phyloP scores from a whole-genome alignment of 2,329 filamentous ascomycete genomes.

The Xylaria sp. region DNA sequence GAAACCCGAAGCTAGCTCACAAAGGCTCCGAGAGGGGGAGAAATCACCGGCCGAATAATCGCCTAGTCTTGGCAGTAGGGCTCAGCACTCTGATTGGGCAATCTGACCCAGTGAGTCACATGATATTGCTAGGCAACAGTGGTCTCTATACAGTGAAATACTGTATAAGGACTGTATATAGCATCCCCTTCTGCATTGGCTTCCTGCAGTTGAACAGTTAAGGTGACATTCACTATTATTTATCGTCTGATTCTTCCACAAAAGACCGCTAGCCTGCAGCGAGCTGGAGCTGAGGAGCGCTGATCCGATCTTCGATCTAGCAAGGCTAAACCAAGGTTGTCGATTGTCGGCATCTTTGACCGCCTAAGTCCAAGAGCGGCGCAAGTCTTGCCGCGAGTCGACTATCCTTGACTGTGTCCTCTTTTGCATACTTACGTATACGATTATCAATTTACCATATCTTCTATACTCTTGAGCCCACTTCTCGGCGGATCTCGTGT shows the following conservation, averaged over 20 bases:
- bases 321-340: slow-evolving; percentile 1
- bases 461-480: slow-evolving; percentile 2
- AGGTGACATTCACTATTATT: slow-evolving; percentile 15
- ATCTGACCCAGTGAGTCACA: slow-evolving; percentile 24
- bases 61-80: slow-evolving; percentile 4
- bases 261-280: slow-evolving; percentile 1
- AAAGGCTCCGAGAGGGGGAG: neutral
- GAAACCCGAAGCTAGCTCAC: neutral
- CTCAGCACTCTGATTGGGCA: slow-evolving; percentile 22
- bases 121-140: slow-evolving; percentile 28
- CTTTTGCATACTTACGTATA: neutral
- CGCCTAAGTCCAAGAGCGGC: neutral
- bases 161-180: neutral
- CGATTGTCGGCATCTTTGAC: slow-evolving; percentile 7
- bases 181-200: neutral
- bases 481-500: slow-evolving; percentile 27
- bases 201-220: neutral
- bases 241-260: slow-evolving; percentile 15
- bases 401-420: neutral
- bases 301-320: slow-evolving; percentile 9
- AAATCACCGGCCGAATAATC: slow-evolving; percentile 27
- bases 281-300: slow-evolving; percentile 14
- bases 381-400: slow-evolving; percentile 3
- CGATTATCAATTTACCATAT: neutral
- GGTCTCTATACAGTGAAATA: no score